Conservation (phyloP, 129 eudicot species). For the Centella asiatica region DNA sequence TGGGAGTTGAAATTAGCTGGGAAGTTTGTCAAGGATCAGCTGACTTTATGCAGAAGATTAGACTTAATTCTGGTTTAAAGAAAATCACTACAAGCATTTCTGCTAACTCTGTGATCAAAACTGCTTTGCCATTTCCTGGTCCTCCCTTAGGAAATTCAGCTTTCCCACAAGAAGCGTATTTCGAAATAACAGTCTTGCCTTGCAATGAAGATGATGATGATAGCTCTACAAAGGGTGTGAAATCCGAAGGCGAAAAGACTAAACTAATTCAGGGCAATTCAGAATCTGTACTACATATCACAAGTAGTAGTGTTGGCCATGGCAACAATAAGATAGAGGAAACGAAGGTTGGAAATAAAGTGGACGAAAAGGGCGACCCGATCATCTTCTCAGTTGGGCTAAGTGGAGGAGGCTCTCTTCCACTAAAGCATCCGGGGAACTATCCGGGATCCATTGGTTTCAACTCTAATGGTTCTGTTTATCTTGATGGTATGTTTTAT, state of each 20-base stretch:
- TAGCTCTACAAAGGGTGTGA: constrained; percentile 14
- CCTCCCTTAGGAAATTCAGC: constrained; percentile 55
- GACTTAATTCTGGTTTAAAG: constrained; percentile 42
- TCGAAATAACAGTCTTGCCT: constrained; percentile 63
- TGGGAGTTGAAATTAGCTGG: constrained; percentile 57
- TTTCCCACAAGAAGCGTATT: constrained; percentile 91
- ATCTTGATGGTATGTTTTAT: constrained; percentile 56
- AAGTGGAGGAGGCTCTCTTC: constrained; percentile 38
- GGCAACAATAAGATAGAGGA: constrained; percentile 31
- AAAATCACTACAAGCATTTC: constrained; percentile 10
- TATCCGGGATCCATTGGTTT: constrained; percentile 80
- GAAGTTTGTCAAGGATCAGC: constrained; percentile 75
- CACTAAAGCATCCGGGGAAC: constrained; percentile 62
- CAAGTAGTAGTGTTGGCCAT: constrained; percentile 19
- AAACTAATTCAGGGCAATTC: constrained; percentile 46
- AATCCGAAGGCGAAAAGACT: constrained; percentile 44
- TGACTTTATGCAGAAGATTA: constrained; percentile 80
- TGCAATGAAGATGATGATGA: constrained; percentile 11
- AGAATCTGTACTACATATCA: constrained; percentile 39
- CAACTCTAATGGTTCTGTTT: constrained; percentile 74
- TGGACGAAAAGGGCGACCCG: constrained; percentile 25
- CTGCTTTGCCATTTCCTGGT: constrained; percentile 83
- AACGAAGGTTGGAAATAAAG: constrained; percentile 23
- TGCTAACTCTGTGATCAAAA: constrained; percentile 35
- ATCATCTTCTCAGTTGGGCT: constrained; percentile 55